Evolutionary conservation across 345 rosid genomes (phyloP).

Genomic region (Brassica napus): DNA sequence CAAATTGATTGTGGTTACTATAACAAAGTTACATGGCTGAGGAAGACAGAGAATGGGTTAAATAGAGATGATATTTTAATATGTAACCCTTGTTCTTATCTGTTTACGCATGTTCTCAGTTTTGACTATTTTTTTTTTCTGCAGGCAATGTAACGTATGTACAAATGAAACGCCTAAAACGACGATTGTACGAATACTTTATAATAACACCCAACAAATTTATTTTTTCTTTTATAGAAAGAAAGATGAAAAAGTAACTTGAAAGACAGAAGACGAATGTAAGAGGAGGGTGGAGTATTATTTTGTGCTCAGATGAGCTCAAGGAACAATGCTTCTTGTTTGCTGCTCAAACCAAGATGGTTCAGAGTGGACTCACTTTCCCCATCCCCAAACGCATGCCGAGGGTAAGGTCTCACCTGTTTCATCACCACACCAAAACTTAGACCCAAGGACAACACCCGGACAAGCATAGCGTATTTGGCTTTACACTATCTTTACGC

Average conservation of each 20-base stretch:
- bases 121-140: neutral
- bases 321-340: conserved; percentile 94
- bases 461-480: neutral
- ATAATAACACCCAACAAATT: conserved; percentile 22
- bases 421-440: conserved; percentile 28
- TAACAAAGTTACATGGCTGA: neutral
- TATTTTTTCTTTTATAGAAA: neutral
- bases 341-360: conserved; percentile 88
- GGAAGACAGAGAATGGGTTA: neutral
- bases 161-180: conserved; percentile 20
- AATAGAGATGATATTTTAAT: neutral
- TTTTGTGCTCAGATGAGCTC: conserved; percentile 59
- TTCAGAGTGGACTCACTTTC: conserved; percentile 64
- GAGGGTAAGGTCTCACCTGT: conserved; percentile 98
- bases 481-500: neutral
- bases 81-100: neutral
- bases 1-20: neutral
- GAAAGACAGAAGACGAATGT: conserved; percentile 12
- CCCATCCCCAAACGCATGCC: conserved; percentile 86
- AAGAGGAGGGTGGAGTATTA: neutral
- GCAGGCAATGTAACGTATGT: conserved; percentile 11
- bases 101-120: neutral
- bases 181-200: neutral
- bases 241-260: neutral
- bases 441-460: conserved; percentile 3